Evolutionary conservation across 768 basidiomycete species (phyloP).

Genomic region (Brasilioporus rufonigricans): DNA sequence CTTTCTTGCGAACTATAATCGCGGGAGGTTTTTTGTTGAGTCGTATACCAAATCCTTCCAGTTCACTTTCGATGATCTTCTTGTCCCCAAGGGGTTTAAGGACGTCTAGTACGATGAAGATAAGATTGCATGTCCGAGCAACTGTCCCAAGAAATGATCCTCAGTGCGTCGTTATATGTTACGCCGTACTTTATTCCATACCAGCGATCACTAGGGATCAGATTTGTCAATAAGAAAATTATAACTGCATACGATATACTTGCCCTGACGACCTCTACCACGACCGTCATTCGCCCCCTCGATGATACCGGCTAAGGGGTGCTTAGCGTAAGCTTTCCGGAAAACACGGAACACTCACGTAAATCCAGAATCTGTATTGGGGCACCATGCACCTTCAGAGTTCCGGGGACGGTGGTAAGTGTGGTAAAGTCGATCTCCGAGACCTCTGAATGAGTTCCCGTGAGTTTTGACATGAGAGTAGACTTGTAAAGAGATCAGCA

Average conservation of each 20-base stretch:
- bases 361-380: constrained; percentile 94
- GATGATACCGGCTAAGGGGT: constrained; percentile 81
- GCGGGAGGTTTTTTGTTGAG: constrained; percentile 93
- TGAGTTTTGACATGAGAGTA: constrained; percentile 92
- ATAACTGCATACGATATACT: constrained; percentile 28
- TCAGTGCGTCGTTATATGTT: constrained; percentile 6
- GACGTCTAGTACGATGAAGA: constrained; percentile 98
- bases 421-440: constrained; percentile 98
- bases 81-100: constrained; percentile 98
- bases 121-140: constrained; percentile 95
- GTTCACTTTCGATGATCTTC: constrained; percentile 82
- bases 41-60: constrained; percentile 98
- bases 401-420: constrained; percentile 93
- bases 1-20: constrained; percentile 79
- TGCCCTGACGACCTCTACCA: constrained; percentile 92
- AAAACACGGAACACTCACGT: constrained; percentile 49
- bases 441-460: constrained; percentile 94
- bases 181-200: constrained; percentile 34
- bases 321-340: constrained; percentile 11
- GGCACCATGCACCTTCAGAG: constrained; percentile 91
- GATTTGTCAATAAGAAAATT: constrained; percentile 15
- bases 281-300: constrained; percentile 96
- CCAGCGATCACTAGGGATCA: constrained; percentile 65
- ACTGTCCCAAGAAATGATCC: constrained; percentile 45
- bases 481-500: constrained; percentile 48